These are phyloP conservation scores for Lycium barbarum DNA, from an alignment of 257 asterid species.

Conservation along the genomic window DNA sequence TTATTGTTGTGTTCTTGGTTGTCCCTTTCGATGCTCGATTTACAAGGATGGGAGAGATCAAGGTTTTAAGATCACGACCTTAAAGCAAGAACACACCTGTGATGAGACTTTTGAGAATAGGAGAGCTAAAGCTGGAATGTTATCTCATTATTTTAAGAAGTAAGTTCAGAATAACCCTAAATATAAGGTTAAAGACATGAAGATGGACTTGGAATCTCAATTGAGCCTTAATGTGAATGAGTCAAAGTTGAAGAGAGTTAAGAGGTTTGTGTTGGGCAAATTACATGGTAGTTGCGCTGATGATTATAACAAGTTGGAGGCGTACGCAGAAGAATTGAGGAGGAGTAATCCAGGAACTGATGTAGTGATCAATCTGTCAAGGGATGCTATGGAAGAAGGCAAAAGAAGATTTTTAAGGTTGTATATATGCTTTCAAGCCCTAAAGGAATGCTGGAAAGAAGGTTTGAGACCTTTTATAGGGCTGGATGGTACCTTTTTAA, in stretches of 20 bases:
- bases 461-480: neutral
- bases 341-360: neutral
- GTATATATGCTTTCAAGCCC: neutral
- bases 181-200: neutral
- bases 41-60: neutral
- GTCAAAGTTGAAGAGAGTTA: neutral
- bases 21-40: neutral
- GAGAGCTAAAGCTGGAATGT: neutral
- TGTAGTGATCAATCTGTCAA: neutral
- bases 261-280: neutral
- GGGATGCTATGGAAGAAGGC: neutral
- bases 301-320: neutral
- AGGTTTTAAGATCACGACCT: no score
- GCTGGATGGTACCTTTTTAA: neutral
- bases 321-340: neutral
- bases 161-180: neutral
- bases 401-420: neutral
- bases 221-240: neutral
- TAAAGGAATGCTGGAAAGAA: neutral
- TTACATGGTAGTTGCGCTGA: neutral
- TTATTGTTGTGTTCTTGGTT: neutral
- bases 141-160: neutral
- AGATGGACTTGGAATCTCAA: neutral
- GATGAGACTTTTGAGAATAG: neutral
- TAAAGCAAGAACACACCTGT: neutral